Evolutionary conservation across 2,329 filamentous ascomycete genomes (phyloP).

Genomic region (Botrytis tulipae): DNA sequence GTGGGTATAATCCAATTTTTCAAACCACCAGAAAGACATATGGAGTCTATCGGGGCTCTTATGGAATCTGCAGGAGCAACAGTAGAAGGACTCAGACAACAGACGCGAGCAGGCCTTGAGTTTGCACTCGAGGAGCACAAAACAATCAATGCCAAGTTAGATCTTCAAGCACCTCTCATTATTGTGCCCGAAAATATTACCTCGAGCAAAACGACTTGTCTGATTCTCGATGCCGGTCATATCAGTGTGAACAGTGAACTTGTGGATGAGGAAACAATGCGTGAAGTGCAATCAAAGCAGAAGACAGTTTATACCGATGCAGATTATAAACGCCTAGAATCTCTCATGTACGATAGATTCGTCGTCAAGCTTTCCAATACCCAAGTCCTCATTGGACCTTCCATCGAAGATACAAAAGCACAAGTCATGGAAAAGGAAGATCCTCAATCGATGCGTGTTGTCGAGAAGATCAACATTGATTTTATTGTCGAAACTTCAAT

Average conservation of each 20-base stretch:
- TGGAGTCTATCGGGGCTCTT: slow-evolving; percentile 95
- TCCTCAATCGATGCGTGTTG: slow-evolving; percentile 75
- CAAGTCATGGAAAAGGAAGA: slow-evolving; percentile 70
- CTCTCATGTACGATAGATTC: slow-evolving; percentile 97
- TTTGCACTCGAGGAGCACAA: slow-evolving; percentile 98
- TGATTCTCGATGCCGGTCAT: slow-evolving; percentile 95
- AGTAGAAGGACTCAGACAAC: slow-evolving; percentile 89
- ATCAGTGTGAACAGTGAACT: slow-evolving; percentile 92
- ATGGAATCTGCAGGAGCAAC: slow-evolving; percentile 96
- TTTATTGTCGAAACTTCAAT: slow-evolving; percentile 97
- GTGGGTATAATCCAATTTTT: slow-evolving; percentile 94
- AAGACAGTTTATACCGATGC: slow-evolving; percentile 82
- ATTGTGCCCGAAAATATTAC: slow-evolving; percentile 95
- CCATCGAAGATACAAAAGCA: slow-evolving; percentile 83
- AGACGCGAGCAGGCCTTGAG: slow-evolving; percentile 91
- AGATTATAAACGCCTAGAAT: slow-evolving; percentile 84
- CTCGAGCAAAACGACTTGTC: slow-evolving; percentile 73
- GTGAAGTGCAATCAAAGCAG: slow-evolving; percentile 88
- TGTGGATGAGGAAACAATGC: slow-evolving; percentile 86
- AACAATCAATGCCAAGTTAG: slow-evolving; percentile 93
- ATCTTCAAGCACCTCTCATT: slow-evolving; percentile 92
- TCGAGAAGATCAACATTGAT: slow-evolving; percentile 96
- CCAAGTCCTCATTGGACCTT: slow-evolving; percentile 91
- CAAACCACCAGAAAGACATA: slow-evolving; percentile 90
- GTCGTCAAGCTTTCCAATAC: slow-evolving; percentile 89